Base-by-base conservation (phyloP, 177 flowering plant genomes). In the Tripterygium wilfordii region DNA sequence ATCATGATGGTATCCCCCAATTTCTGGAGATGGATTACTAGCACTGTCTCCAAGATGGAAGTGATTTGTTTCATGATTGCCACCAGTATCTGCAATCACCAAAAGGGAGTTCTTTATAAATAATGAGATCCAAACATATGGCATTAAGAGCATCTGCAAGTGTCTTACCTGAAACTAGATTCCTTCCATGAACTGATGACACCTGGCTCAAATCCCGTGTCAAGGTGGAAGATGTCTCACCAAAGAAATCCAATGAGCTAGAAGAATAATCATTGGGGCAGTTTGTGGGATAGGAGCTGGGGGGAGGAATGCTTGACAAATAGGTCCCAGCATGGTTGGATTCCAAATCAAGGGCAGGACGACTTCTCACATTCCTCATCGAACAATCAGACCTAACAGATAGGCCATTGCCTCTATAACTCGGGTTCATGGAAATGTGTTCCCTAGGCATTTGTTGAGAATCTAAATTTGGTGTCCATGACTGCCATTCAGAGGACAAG, bases 331-430 rank as follows among this genome's bases (percentile, higher is more conserved):
- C 60, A 19, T 65, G 22, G 57, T 72, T 67, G 25, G 74, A 37
- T 51, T 70, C 85, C 58, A 71, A 45, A 53, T 75, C 78, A 51
- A 67, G 47, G 22, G 74, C 49, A 39, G 80, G 36, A 39, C 81
- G 69, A 52, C 82, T 79, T 67, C 92, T 70, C 48, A 84, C 88
- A 64, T 81, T 84, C 67, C 85, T 73, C n/a, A 43, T 43, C 35
- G 76, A 70, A 54, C 64, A 48, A 48, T 77, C 92, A 56, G 63
- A 60, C 26, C 72, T 70, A 10, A 67, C 56, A 18, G 74, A 58
- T 23, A 64, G 65, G 42, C 54, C 54, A 56, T 59, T 62, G 26
- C 68, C 66, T 58, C 73, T 60, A 36, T 63, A 73, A 56, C 49
- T 20, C 1, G 72, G 65, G 37, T 24, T 35, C 48, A 49, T 31